These are phyloP conservation scores for Pseudonectria foliicola DNA, from an alignment of 2,329 filamentous ascomycete genomes.

Conservation along the genomic window DNA sequence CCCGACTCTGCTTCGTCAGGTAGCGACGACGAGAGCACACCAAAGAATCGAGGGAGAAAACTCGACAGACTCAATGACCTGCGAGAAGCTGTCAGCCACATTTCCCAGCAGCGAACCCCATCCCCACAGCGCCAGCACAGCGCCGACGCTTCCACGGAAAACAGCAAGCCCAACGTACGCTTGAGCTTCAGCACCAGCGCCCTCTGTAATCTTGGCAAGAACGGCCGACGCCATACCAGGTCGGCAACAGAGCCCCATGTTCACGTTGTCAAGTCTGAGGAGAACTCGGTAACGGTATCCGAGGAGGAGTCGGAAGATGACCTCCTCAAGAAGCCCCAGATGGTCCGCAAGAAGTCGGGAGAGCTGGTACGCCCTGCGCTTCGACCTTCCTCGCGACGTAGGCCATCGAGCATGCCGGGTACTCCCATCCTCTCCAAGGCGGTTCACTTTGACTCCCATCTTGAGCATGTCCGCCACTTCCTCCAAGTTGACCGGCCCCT, in stretches of 20 bases:
- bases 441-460: conserved; percentile 95
- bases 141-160: conserved; percentile 45
- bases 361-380: conserved; percentile 92
- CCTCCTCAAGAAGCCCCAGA: conserved; percentile 64
- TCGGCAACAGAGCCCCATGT: conserved; percentile 50
- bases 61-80: conserved; percentile 57
- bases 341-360: conserved; percentile 97
- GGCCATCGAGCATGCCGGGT: conserved; percentile 94
- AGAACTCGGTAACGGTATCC: conserved; percentile 44
- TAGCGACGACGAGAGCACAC: conserved; percentile 71
- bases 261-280: conserved; percentile 37
- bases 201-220: conserved; percentile 34
- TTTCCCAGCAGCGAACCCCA: conserved; percentile 43
- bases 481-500: conserved; percentile 87
- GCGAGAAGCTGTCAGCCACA: conserved; percentile 74
- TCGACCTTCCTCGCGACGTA: conserved; percentile 66
- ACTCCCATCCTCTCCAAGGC: conserved; percentile 94
- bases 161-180: conserved; percentile 27
- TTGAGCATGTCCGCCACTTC: conserved; percentile 95
- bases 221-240: conserved; percentile 43
- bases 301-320: conserved; percentile 60
- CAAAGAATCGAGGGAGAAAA: conserved; percentile 39
- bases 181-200: conserved; percentile 42
- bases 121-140: conserved; percentile 39
- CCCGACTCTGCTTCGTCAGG: conserved; percentile 77